Evolutionary conservation across 73 alveolate species (phyloP), one percentile per base, ranked within the genome.

Genomic region (Uronychia binucleata): DNA sequence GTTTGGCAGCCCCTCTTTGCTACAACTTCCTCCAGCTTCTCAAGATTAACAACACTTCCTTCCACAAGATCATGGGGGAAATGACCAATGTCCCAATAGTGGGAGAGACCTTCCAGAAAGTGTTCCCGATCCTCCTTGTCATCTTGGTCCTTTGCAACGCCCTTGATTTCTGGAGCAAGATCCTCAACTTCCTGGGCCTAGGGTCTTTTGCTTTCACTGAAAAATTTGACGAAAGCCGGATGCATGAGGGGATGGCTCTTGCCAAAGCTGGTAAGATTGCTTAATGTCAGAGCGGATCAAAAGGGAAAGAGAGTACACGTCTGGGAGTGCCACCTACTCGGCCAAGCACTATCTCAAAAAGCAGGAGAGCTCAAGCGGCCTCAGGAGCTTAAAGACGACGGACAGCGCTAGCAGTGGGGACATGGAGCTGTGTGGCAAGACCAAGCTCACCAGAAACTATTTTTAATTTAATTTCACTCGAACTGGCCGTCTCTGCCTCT

Each of bases 1-100:
- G 91, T 28, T 88, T 91, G 0, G 92, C 93, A 19, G 88, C 93
- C 30, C 94, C 96, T 0, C n/a, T 91, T 5, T 77, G 90, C 58
- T 85, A 60, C 32, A 88, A 91, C 83, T 91, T 87, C 77, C 34
- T 86, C 59, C 60, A 74, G 30, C 33, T 91, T 75, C 29, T 57
- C 28, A 74, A 78, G 76, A 32, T 91, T 0, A 86, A 81, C 57
- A 77, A 80, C 26, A 82, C 92, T 19, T 82, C 89, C 28, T 82
- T 87, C 77, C 88, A 91, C 35, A 58, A 74, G n/a, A 28, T 75
- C 34, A 83, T 83, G 82, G 89, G 83, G 26, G 67, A 28, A 83
- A 74, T 89, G 95, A 83, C 84, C 34, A 82, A 74, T 13, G 84
- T 89, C n/a, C 90, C 90, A 1, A 28, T 89, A n/a, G 34, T 89